phyloP scores from a whole-genome alignment of 345 rosid species.

The Gossypium raimondii region DNA sequence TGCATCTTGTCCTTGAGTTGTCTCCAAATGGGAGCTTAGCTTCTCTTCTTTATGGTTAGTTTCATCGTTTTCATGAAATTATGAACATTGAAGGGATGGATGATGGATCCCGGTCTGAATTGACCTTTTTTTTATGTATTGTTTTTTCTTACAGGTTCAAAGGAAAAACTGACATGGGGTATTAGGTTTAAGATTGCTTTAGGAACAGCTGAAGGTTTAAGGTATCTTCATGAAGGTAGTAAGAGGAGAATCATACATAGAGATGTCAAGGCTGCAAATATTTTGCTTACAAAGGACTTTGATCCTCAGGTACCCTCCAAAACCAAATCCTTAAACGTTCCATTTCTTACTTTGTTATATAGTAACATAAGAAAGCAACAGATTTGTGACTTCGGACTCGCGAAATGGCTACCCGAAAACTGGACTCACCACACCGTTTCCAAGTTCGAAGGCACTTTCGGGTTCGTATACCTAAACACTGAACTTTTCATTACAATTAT shows the following conservation, averaged over 20 bases:
- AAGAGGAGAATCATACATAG: slow-evolving; percentile 72
- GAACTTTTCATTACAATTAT: neutral
- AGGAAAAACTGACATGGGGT: slow-evolving; percentile 56
- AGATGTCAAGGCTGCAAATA: slow-evolving; percentile 82
- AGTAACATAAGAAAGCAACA: neutral
- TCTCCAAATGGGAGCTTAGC: slow-evolving; percentile 89
- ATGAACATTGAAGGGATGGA: neutral
- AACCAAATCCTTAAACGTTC: neutral
- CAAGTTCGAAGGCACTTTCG: slow-evolving; percentile 92
- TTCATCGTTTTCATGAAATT: neutral
- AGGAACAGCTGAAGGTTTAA: slow-evolving; percentile 60
- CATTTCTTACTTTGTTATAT: neutral
- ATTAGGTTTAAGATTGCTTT: slow-evolving; percentile 60
- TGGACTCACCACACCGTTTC: slow-evolving; percentile 92
- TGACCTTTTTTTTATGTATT: neutral
- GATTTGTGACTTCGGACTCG: slow-evolving; percentile 94
- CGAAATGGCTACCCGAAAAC: slow-evolving; percentile 94
- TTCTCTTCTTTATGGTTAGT: slow-evolving; percentile 71
- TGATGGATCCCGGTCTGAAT: neutral
- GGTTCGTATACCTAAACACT: slow-evolving; percentile 42
- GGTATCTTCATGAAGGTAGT: slow-evolving; percentile 70
- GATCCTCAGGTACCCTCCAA: slow-evolving; percentile 53
- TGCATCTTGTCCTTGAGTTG: slow-evolving; percentile 86
- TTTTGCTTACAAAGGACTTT: slow-evolving; percentile 66
- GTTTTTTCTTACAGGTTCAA: slow-evolving; percentile 35